phyloP scores from a whole-genome alignment of 106 monocot species.

The Dendrobium nobile region DNA sequence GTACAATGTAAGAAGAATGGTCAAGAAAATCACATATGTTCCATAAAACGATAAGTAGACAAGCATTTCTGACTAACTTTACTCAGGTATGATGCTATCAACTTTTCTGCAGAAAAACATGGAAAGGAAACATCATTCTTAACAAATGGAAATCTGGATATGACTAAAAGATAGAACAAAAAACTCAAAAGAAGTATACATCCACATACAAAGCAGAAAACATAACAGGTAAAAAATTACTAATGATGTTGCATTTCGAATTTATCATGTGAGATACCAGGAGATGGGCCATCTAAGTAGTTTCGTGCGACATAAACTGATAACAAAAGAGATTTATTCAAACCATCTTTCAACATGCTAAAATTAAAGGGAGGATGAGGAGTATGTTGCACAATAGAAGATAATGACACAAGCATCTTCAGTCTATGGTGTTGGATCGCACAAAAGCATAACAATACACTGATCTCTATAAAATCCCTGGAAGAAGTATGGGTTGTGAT shows the following conservation, averaged over 20 bases:
- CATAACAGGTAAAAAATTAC: background rate
- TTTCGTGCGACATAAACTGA: constrained; percentile 77
- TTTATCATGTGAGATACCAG: constrained; percentile 56
- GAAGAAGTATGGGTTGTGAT: constrained; percentile 45
- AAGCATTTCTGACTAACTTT: constrained; percentile 70
- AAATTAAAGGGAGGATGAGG: constrained; percentile 77
- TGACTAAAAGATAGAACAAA: background rate
- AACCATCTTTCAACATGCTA: constrained; percentile 82
- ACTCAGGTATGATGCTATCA: constrained; percentile 67
- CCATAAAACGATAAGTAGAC: constrained; percentile 79
- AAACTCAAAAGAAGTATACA: background rate
- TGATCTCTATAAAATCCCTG: constrained; percentile 67
- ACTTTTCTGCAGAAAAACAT: constrained; percentile 47
- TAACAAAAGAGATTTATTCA: constrained; percentile 78
- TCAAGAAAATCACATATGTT: constrained; percentile 83
- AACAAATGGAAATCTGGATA: background rate
- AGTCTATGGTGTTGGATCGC: constrained; percentile 92
- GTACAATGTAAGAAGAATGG: constrained; percentile 81
- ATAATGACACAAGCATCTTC: constrained; percentile 81
- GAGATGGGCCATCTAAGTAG: constrained; percentile 18
- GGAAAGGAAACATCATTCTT: background rate
- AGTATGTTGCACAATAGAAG: constrained; percentile 69
- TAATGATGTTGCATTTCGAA: background rate
- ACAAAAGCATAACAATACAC: constrained; percentile 76
- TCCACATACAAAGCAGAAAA: background rate